Evolutionary conservation across 2,329 filamentous ascomycete genomes (phyloP).

Genomic region (Anthostomella pinea): DNA sequence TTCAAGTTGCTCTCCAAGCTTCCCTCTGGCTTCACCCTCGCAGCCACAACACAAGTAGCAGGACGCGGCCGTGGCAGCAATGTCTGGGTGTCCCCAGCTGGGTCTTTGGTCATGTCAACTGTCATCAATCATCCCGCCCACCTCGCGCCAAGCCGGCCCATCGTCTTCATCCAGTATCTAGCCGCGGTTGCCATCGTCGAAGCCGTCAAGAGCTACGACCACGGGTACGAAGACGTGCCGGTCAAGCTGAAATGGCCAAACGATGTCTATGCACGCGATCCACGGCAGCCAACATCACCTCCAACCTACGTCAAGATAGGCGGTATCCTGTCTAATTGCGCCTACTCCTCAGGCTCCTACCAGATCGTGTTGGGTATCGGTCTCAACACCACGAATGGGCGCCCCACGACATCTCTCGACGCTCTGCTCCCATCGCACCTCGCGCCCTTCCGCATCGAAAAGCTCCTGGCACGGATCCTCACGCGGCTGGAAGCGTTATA

Average conservation of each 20-base stretch:
- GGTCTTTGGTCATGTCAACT: conserved; percentile 82
- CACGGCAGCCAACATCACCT: conserved; percentile 42
- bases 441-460: conserved; percentile 67
- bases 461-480: conserved; percentile 76
- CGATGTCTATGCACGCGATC: conserved; percentile 79
- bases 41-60: conserved; percentile 83
- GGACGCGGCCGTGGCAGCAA: conserved; percentile 87
- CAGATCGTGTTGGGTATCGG: conserved; percentile 85
- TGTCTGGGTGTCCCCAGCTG: conserved; percentile 90
- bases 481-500: conserved; percentile 78
- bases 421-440: conserved; percentile 58
- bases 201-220: conserved; percentile 76
- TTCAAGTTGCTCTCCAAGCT: conserved; percentile 70
- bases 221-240: conserved; percentile 70
- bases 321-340: conserved; percentile 87
- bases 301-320: conserved; percentile 79
- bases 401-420: conserved; percentile 84
- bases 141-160: conserved; percentile 68
- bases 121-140: conserved; percentile 79
- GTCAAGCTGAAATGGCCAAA: conserved; percentile 97
- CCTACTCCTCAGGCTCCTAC: conserved; percentile 73
- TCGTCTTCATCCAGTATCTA: conserved; percentile 93
- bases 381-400: conserved; percentile 78
- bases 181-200: conserved; percentile 83
- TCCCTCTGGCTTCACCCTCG: conserved; percentile 81